Percentiles rank a stretch among this genome's conserved stretches.
These are phyloP conservation scores for Tuctoria greenei DNA, from an alignment of 176 grass and related monocot species.

Conservation along the genomic window DNA sequence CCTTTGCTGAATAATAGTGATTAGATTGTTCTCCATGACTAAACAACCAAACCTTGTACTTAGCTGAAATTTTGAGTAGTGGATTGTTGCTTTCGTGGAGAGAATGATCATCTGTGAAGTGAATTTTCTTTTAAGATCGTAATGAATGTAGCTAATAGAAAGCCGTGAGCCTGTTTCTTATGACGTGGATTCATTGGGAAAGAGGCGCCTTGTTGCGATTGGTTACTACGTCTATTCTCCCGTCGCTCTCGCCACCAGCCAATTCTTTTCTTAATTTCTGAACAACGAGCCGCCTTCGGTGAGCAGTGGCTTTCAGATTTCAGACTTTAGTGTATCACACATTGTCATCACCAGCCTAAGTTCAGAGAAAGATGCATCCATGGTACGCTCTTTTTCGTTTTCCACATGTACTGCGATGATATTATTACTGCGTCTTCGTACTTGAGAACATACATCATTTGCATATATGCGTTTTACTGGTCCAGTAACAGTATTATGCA, in stretches of 20 bases:
- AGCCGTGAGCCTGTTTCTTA: not conserved
- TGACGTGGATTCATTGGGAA: not conserved
- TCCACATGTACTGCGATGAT: too few species aligned
- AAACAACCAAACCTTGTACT: not conserved
- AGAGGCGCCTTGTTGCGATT: not conserved
- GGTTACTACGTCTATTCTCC: not conserved
- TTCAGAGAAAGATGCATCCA: not conserved
- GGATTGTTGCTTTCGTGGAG: not conserved
- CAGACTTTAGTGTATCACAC: too few species aligned
- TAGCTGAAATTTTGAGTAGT: too few species aligned
- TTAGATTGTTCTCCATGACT: not conserved
- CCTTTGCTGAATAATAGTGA: not conserved
- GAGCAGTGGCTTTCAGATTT: too few species aligned
- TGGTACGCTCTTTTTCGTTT: too few species aligned
- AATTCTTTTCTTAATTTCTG: not conserved
- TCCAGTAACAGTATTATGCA: not conserved
- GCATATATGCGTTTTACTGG: too few species aligned
- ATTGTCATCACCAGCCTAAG: too few species aligned
- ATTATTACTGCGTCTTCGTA: too few species aligned
- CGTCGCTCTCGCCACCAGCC: not conserved
- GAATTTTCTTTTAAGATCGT: not conserved
- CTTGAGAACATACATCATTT: too few species aligned
- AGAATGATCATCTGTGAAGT: not conserved
- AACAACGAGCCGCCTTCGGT: not conserved
- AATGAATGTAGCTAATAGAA: not conserved